Conservation (phyloP, 2,329 filamentous ascomycete species). For the Dendrostoma leiphaemia region DNA sequence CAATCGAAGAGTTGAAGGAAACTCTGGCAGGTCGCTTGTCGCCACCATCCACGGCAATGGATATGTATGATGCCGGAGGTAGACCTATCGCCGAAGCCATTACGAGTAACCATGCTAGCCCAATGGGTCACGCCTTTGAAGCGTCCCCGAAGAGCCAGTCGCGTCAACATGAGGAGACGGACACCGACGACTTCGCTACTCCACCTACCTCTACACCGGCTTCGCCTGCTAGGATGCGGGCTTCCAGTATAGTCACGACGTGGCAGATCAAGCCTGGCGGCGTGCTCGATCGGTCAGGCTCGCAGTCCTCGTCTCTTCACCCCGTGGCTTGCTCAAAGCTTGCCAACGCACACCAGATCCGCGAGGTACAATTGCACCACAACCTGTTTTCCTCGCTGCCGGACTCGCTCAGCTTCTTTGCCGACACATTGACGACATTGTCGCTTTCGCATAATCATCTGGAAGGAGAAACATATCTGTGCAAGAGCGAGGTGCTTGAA, state of each 20-base stretch:
- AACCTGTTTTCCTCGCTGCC: slow-evolving; percentile 75
- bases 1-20: slow-evolving; percentile 77
- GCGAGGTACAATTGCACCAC: slow-evolving; percentile 67
- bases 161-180: slow-evolving; percentile 45
- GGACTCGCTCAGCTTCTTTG: slow-evolving; percentile 67
- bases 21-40: slow-evolving; percentile 66
- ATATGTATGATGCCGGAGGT: slow-evolving; percentile 23
- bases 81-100: slow-evolving; percentile 18
- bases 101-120: slow-evolving; percentile 12
- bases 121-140: slow-evolving; percentile 4
- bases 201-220: slow-evolving; percentile 53
- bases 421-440: slow-evolving; percentile 66
- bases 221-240: slow-evolving; percentile 47
- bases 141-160: slow-evolving; percentile 1
- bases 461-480: slow-evolving; percentile 61
- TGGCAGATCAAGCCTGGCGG: slow-evolving; percentile 60
- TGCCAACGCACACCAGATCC: slow-evolving; percentile 50
- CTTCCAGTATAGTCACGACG: slow-evolving; percentile 42
- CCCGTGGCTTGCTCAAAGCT: slow-evolving; percentile 56
- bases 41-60: slow-evolving; percentile 46
- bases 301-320: slow-evolving; percentile 59
- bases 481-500: slow-evolving; percentile 53
- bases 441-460: slow-evolving; percentile 76
- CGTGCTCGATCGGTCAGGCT: slow-evolving; percentile 68
- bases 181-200: slow-evolving; percentile 56